phyloP scores from a whole-genome alignment of 164 flowering plant genomes.

The Macadamia integrifolia region DNA sequence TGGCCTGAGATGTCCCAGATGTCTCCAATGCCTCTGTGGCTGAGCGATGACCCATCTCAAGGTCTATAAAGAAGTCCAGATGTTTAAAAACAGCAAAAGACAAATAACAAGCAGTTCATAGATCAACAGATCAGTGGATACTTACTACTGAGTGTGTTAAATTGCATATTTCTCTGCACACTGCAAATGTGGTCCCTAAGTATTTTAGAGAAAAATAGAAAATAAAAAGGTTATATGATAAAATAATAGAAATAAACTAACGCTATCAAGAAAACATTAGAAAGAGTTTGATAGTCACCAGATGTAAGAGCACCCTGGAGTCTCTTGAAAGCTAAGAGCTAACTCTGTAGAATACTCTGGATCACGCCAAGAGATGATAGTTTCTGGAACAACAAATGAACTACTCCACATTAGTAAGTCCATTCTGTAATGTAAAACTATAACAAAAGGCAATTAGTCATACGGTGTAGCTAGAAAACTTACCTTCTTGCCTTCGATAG shows the following conservation, averaged over 20 bases:
- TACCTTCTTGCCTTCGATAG: constrained; percentile 97
- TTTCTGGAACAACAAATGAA: constrained; percentile 39
- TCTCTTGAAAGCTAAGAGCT: constrained; percentile 94
- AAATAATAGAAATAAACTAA: background rate
- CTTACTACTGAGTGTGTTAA: constrained; percentile 25
- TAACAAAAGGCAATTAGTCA: background rate
- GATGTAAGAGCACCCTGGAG: constrained; percentile 81
- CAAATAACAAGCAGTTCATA: background rate
- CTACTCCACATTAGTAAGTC: background rate
- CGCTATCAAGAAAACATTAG: background rate
- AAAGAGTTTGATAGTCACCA: constrained; percentile 35
- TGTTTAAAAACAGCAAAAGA: background rate
- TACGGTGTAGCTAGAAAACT: background rate
- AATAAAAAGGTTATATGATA: background rate
- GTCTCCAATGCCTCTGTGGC: constrained; percentile 19
- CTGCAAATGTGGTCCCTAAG: constrained; percentile 32
- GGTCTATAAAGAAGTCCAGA: constrained; percentile 17
- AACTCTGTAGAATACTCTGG: constrained; percentile 70
- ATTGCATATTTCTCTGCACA: constrained; percentile 24
- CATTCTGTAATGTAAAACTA: background rate
- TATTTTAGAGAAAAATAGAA: background rate
- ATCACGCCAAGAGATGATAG: constrained; percentile 96
- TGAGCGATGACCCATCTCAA: constrained; percentile 25
- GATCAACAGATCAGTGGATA: background rate
- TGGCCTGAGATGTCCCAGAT: constrained; percentile 24